Evolutionary conservation across 768 basidiomycete genomes (phyloP).

Genomic region (Epithele typhae): DNA sequence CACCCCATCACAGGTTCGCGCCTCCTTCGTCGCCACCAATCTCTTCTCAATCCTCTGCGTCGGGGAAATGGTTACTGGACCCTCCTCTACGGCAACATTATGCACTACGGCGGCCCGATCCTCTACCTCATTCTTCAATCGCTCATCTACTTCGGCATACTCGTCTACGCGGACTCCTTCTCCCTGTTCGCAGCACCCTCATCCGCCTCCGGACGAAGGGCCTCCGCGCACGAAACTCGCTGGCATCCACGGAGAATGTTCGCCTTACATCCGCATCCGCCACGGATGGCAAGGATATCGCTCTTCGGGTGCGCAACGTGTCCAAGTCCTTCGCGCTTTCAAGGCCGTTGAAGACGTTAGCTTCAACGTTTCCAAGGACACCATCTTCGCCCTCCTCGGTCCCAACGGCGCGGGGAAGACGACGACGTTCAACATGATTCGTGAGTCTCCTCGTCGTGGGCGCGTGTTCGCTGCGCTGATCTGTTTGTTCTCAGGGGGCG

Average conservation of each 20-base stretch:
- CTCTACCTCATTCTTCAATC: conserved; percentile 63
- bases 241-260: no score
- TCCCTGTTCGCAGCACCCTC: conserved; percentile 32
- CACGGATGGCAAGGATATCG: no score
- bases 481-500: conserved; percentile 56
- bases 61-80: conserved; percentile 42
- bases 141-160: conserved; percentile 53
- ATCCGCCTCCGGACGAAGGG: conserved; percentile 11
- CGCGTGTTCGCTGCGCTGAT: no score
- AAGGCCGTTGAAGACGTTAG: conserved; percentile 72
- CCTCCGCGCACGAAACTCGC: no score
- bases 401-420: conserved; percentile 86
- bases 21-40: conserved; percentile 72
- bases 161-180: conserved; percentile 73
- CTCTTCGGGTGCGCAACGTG: conserved; percentile 58
- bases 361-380: conserved; percentile 58
- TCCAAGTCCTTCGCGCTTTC: conserved; percentile 54
- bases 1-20: conserved; percentile 43
- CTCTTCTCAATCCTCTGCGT: conserved; percentile 71
- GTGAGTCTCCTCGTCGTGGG: no score
- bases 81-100: conserved; percentile 50
- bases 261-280: conserved; percentile 38
- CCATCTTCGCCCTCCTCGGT: conserved; percentile 69
- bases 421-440: conserved; percentile 77
- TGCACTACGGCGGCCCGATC: conserved; percentile 71